These are phyloP conservation scores for Gnetum montanum DNA, from an alignment of 75 land plant genomes.

Conservation along the genomic window DNA sequence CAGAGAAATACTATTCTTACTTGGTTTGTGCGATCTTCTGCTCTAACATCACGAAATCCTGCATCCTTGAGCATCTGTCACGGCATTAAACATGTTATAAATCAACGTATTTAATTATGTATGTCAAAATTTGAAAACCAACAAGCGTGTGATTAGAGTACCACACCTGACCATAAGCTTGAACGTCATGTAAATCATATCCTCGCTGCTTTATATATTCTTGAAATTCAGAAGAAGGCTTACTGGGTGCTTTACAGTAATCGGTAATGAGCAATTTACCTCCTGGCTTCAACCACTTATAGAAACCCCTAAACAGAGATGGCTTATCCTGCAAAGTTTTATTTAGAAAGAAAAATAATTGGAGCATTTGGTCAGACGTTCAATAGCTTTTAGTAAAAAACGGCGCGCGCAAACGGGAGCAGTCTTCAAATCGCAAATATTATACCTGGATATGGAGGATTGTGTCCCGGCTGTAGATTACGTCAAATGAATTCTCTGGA, in stretches of 20 bases:
- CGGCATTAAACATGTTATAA: slow-evolving; percentile 2
- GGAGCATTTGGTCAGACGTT: too few species aligned
- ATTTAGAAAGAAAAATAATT: too few species aligned
- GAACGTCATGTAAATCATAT: slow-evolving; percentile 90
- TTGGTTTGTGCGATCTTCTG: slow-evolving; percentile 96
- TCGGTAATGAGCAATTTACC: slow-evolving; percentile 88
- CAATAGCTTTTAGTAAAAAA: too few species aligned
- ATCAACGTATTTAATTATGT: neutral
- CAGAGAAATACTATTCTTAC: too few species aligned
- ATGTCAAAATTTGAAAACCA: too few species aligned
- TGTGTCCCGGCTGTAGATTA: slow-evolving; percentile 96
- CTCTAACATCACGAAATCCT: slow-evolving; percentile 71
- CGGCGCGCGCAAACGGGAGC: neutral
- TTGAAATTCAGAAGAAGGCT: slow-evolving; percentile 57
- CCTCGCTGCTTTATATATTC: slow-evolving; percentile 88
- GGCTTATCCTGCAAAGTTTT: slow-evolving; percentile 79
- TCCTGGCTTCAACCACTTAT: slow-evolving; percentile 91
- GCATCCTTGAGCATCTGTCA: slow-evolving; percentile 92
- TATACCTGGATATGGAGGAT: slow-evolving; percentile 90
- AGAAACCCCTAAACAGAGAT: slow-evolving; percentile 58
- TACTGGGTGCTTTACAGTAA: slow-evolving; percentile 65
- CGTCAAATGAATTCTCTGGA: slow-evolving; percentile 73
- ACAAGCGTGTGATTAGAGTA: neutral
- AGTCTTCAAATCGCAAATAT: neutral
- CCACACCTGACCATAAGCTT: slow-evolving; percentile 82